phyloP scores from a whole-genome alignment of 192 early-diverging fungal species.

The Entomortierella chlamydospora region DNA sequence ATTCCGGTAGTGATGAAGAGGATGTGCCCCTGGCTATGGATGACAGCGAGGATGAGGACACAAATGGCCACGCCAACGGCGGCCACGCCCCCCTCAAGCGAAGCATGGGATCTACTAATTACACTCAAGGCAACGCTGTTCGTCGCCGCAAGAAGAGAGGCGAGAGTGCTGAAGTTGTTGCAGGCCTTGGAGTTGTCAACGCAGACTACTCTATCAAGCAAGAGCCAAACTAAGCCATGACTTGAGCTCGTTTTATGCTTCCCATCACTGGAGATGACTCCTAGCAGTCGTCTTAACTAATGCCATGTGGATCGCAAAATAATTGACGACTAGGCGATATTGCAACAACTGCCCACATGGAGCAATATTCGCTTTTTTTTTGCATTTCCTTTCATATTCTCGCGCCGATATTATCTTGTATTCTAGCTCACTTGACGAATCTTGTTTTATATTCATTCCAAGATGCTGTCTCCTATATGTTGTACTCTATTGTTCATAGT shows the following conservation, averaged over 20 bases:
- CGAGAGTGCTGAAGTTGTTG: slow-evolving; percentile 48
- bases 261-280: not conserved
- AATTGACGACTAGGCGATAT: too few species aligned
- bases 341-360: too few species aligned
- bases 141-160: slow-evolving; percentile 53
- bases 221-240: slow-evolving; percentile 11
- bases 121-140: slow-evolving; percentile 42
- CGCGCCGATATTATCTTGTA: slow-evolving; percentile 5
- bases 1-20: slow-evolving; percentile 43
- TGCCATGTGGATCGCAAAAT: too few species aligned
- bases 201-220: slow-evolving; percentile 28
- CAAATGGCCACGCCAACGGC: slow-evolving; percentile 1
- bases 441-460: not conserved
- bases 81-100: slow-evolving; percentile 40
- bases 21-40: slow-evolving; percentile 30
- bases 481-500: slow-evolving; percentile 14
- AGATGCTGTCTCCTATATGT: not conserved
- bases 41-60: slow-evolving; percentile 37
- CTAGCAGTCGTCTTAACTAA: too few species aligned
- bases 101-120: slow-evolving; percentile 47
- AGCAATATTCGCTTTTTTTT: not conserved
- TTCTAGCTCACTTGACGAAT: not conserved
- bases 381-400: not conserved
- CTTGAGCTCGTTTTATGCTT: not conserved
- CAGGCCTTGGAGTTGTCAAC: slow-evolving; percentile 24